phyloP scores from a whole-genome alignment of 306 rosid species.

The Vicia villosa region DNA sequence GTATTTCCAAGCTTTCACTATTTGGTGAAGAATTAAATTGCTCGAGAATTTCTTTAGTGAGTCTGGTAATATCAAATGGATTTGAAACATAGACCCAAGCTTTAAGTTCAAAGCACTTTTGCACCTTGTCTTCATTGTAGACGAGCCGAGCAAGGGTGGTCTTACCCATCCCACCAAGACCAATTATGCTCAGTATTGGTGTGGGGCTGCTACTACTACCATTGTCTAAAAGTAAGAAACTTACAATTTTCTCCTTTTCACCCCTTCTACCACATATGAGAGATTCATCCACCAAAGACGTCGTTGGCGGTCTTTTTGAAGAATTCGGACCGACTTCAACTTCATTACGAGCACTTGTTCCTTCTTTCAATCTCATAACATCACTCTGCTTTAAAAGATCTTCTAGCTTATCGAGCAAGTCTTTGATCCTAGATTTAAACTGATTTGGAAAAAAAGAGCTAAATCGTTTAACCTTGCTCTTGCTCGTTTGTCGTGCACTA shows the following conservation, averaged over 20 bases:
- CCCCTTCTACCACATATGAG: too few species aligned
- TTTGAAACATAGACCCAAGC: slow-evolving; percentile 2
- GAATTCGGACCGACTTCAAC: too few species aligned
- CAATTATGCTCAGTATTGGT: too few species aligned
- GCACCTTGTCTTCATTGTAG: not conserved
- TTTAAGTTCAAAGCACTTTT: not conserved
- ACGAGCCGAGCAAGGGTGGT: slow-evolving; percentile 19
- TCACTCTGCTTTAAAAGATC: not conserved
- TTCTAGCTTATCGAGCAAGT: not conserved
- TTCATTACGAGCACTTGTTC: not conserved
- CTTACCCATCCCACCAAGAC: too few species aligned
- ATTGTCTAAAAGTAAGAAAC: too few species aligned
- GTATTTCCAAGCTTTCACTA: not conserved
- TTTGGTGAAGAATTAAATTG: not conserved
- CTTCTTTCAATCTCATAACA: not conserved
- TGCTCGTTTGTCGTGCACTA: not conserved
- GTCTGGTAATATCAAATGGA: not conserved
- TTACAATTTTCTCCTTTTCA: too few species aligned
- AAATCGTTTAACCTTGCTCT: not conserved
- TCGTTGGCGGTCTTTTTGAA: not conserved
- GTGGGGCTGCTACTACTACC: too few species aligned
- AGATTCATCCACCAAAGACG: slow-evolving; percentile 31
- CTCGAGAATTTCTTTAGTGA: not conserved
- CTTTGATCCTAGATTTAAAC: slow-evolving; percentile 1
- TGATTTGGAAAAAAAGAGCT: not conserved